Percentiles rank a stretch among this genome's conserved stretches.
Evolutionary conservation across 192 early-diverging fungal genomes (phyloP).

Genomic region (Backusella westeae): DNA sequence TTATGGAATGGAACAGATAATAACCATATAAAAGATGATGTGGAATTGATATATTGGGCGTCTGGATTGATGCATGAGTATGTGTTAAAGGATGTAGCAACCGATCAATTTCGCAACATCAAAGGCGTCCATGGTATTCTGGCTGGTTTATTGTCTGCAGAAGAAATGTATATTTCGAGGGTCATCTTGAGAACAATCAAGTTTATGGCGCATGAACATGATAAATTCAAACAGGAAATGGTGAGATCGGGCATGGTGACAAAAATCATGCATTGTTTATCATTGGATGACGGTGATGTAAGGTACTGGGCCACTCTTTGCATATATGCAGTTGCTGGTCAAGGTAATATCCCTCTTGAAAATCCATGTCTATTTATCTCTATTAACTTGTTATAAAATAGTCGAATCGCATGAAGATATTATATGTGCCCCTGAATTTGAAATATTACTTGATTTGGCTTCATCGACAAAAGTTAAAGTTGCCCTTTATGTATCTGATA

Average conservation of each 20-base stretch:
- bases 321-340: conserved; percentile 39
- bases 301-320: conserved; percentile 70
- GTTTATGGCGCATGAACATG: conserved; percentile 62
- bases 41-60: conserved; percentile 78
- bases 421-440: conserved; percentile 32
- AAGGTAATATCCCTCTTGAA: conserved; percentile 15
- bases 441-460: conserved; percentile 28
- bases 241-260: conserved; percentile 54
- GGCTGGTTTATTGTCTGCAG: conserved; percentile 51
- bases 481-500: conserved; percentile 31
- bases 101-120: conserved; percentile 55
- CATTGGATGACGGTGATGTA: conserved; percentile 64
- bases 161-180: conserved; percentile 67
- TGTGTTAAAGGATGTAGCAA: conserved; percentile 61
- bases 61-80: conserved; percentile 79
- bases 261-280: conserved; percentile 62
- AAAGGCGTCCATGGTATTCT: conserved; percentile 62
- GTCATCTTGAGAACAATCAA: conserved; percentile 70
- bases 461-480: conserved; percentile 24
- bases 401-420: conserved; percentile 37
- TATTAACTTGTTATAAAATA: neutral
- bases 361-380: neutral
- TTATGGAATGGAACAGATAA: neutral
- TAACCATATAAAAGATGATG: conserved; percentile 53
- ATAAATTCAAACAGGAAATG: conserved; percentile 59